Evolutionary conservation across 352 stramenopile genomes (phyloP).

Genomic region (Globisporangium splendens): DNA sequence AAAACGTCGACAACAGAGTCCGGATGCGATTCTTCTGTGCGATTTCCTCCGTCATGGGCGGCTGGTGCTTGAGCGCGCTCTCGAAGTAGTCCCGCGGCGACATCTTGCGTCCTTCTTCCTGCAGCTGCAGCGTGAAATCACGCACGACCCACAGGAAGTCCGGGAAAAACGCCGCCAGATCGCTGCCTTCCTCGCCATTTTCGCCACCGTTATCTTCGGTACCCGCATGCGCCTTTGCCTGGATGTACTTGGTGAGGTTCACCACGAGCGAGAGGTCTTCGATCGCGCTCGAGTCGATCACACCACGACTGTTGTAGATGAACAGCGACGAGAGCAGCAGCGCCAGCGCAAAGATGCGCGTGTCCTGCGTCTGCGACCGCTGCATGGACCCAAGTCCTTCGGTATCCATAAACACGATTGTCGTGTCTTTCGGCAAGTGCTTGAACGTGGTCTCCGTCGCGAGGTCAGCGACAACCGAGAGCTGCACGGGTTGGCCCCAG

Average conservation of each 20-base stretch:
- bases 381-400: slow-evolving; percentile 84
- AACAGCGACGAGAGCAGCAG: slow-evolving; percentile 84
- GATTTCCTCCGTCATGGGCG: slow-evolving; percentile 45
- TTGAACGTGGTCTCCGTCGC: slow-evolving; percentile 23
- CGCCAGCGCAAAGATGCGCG: slow-evolving; percentile 87
- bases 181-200: slow-evolving; percentile 19
- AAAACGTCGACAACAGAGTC: slow-evolving; percentile 72
- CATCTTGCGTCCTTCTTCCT: slow-evolving; percentile 85
- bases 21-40: slow-evolving; percentile 81
- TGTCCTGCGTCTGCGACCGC: slow-evolving; percentile 86
- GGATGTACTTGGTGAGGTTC: slow-evolving; percentile 89
- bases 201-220: slow-evolving; percentile 4
- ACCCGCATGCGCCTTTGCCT: slow-evolving; percentile 37
- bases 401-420: slow-evolving; percentile 85
- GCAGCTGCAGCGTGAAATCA: slow-evolving; percentile 86
- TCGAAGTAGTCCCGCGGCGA: slow-evolving; percentile 88
- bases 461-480: slow-evolving; percentile 9
- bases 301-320: slow-evolving; percentile 89
- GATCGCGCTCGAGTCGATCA: slow-evolving; percentile 88
- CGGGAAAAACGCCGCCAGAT: slow-evolving; percentile 83
- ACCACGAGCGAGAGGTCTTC: slow-evolving; percentile 89
- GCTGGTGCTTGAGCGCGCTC: slow-evolving; percentile 75
- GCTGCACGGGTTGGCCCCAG: slow-evolving; percentile 64
- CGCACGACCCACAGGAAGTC: slow-evolving; percentile 88
- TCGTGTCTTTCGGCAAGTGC: slow-evolving; percentile 42